Evolutionary conservation across 208 protist genomes (phyloP).

Genomic region (Acanthamoeba lenticulata): DNA sequence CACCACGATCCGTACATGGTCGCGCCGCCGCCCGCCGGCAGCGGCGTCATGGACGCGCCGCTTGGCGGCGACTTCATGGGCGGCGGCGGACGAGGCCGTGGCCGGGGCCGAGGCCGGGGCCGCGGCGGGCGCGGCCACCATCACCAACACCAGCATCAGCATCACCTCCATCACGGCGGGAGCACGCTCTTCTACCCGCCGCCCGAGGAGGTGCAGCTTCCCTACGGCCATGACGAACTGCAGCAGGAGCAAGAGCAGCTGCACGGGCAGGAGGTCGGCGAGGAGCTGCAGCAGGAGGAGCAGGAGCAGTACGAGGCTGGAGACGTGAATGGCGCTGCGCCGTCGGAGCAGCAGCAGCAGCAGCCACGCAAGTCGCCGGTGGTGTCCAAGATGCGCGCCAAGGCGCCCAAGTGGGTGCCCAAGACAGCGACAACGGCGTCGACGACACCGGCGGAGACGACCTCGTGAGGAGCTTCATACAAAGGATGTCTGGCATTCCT

Average conservation of each 20-base stretch:
- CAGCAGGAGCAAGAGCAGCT: no score
- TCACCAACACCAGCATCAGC: background rate
- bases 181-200: background rate
- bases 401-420: slow-evolving; percentile 36
- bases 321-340: no score
- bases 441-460: background rate
- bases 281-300: background rate
- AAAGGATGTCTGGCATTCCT: no score
- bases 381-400: background rate
- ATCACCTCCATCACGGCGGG: background rate
- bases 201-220: background rate
- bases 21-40: background rate
- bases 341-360: background rate
- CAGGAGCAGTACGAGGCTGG: background rate
- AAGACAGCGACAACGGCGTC: background rate
- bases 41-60: background rate
- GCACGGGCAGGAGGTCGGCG: background rate
- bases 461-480: background rate
- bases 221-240: background rate
- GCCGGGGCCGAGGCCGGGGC: background rate
- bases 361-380: background rate
- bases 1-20: background rate
- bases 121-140: background rate
- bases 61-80: background rate
- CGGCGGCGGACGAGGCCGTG: background rate